phyloP scores from a whole-genome alignment of 2,329 filamentous ascomycete species.

The Claviceps africana region DNA sequence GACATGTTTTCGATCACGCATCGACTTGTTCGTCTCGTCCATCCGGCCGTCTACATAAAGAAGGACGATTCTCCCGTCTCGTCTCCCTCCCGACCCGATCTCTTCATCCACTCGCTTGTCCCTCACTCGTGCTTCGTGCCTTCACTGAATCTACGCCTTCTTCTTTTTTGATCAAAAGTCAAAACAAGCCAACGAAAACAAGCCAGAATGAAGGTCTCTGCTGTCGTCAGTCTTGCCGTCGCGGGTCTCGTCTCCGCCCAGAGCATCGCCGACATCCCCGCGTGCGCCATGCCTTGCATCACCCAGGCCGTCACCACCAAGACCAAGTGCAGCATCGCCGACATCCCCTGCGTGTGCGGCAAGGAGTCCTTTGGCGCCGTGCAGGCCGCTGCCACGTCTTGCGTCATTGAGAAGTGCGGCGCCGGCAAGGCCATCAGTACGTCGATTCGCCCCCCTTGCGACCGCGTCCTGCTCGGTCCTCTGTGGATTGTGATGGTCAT shows the following conservation, averaged over 20 bases:
- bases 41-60: slow-evolving; percentile 17
- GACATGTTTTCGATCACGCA: neutral
- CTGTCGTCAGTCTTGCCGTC: slow-evolving; percentile 20
- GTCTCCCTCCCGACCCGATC: neutral
- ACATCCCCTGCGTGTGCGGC: slow-evolving; percentile 22
- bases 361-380: slow-evolving; percentile 16
- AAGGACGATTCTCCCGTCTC: slow-evolving; percentile 9
- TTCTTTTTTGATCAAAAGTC: neutral
- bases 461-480: too few species aligned
- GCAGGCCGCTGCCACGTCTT: slow-evolving; percentile 19
- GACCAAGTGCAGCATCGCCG: slow-evolving; percentile 19
- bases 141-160: neutral
- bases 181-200: neutral
- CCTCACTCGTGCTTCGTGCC: neutral
- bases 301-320: slow-evolving; percentile 16
- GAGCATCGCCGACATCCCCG: slow-evolving; percentile 20
- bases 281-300: slow-evolving; percentile 25
- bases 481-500: too few species aligned
- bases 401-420: slow-evolving; percentile 24
- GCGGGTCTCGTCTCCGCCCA: slow-evolving; percentile 22
- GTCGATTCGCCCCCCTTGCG: slow-evolving; percentile 9
- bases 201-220: slow-evolving; percentile 24
- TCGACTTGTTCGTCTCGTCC: neutral
- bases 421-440: slow-evolving; percentile 23
- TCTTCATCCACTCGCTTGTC: neutral